A percentile compares a stretch with the other conserved stretches of the same genome.
Evolutionary conservation across 805 yeast species (phyloP).

Genomic region (Pichia rugopelliculosa): DNA sequence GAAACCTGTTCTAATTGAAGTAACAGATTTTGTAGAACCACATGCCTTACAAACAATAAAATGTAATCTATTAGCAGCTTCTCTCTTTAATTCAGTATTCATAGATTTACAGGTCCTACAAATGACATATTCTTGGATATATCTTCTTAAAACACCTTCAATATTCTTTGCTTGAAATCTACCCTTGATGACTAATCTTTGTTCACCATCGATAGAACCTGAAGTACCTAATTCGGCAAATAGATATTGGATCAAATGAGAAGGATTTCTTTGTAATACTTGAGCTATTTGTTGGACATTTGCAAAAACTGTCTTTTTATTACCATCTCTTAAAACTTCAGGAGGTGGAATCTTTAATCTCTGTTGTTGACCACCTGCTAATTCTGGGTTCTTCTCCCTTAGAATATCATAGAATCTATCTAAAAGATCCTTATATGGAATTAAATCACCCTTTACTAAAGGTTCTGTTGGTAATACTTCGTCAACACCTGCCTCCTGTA

Average conservation of each 20-base stretch:
- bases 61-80: conserved; percentile 91
- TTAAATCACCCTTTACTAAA: conserved; percentile 43
- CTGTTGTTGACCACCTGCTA: conserved; percentile 93
- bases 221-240: conserved; percentile 99
- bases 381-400: conserved; percentile 92
- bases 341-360: conserved; percentile 98
- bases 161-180: conserved; percentile 96
- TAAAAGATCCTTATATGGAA: conserved; percentile 67
- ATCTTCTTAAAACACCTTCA: conserved; percentile 93
- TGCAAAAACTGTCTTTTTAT: conserved; percentile 91
- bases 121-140: conserved; percentile 93
- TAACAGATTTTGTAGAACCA: conserved; percentile 94
- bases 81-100: conserved; percentile 93
- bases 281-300: conserved; percentile 92
- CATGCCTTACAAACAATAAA: conserved; percentile 97
- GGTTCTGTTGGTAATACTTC: conserved; percentile 30
- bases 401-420: conserved; percentile 80
- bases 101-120: conserved; percentile 98
- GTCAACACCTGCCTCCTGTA: conserved; percentile 83
- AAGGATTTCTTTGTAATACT: conserved; percentile 92
- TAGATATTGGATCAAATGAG: conserved; percentile 91
- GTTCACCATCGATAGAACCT: conserved; percentile 97
- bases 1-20: conserved; percentile 98
- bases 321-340: conserved; percentile 92
- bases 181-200: conserved; percentile 95